Percentiles rank a stretch among this genome's conserved stretches.
phyloP scores from a whole-genome alignment of 495 filamentous ascomycete species.

The Pyronema domesticum region DNA sequence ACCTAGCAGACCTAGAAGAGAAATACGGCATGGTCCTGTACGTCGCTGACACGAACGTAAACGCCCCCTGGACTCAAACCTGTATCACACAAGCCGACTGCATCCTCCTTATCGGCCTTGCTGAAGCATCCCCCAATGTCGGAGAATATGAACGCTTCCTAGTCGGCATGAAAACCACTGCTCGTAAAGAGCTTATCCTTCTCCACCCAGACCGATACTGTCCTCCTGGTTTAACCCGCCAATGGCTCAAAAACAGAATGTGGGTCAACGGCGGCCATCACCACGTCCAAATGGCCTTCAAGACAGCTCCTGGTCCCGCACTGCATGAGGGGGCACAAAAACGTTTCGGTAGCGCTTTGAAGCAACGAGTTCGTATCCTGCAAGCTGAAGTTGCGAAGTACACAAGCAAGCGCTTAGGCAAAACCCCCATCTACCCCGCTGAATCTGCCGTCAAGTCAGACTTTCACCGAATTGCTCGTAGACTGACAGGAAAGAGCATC shows the following conservation, averaged over 20 bases:
- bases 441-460: constrained; percentile 91
- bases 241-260: constrained; percentile 80
- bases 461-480: constrained; percentile 79
- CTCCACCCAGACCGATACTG: constrained; percentile 84
- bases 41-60: constrained; percentile 92
- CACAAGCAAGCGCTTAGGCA: constrained; percentile 67
- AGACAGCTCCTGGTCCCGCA: constrained; percentile 56
- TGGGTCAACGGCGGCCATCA: constrained; percentile 99
- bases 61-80: constrained; percentile 93
- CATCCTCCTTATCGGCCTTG: constrained; percentile 78
- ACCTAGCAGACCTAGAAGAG: constrained; percentile 90
- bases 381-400: constrained; percentile 98
- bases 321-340: constrained; percentile 38
- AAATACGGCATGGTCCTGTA: constrained; percentile 92
- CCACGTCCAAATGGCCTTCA: constrained; percentile 91
- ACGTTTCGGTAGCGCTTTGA: constrained; percentile 67
- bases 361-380: constrained; percentile 80
- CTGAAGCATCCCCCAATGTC: constrained; percentile 73
- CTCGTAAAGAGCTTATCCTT: constrained; percentile 84
- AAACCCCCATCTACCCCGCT: constrained; percentile 74
- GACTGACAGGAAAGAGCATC: constrained; percentile 85
- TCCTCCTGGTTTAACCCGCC: constrained; percentile 59
- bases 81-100: constrained; percentile 94
- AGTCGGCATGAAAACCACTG: constrained; percentile 91
- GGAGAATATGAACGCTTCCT: constrained; percentile 94